Base-by-base conservation (phyloP, 73 alveolate genomes). In the Paramecium octaurelia region DNA sequence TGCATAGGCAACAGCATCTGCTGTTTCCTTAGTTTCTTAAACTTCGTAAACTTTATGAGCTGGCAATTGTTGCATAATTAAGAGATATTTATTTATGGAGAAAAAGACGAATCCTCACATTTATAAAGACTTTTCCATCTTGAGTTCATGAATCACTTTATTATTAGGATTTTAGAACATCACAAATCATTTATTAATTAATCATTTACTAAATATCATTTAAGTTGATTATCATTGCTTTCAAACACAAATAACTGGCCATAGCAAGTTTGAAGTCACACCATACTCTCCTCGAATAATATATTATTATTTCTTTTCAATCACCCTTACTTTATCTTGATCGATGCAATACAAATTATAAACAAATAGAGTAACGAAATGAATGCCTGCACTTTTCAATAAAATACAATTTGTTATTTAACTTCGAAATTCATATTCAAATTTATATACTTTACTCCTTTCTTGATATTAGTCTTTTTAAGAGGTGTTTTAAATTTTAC, bases 1-100 rank as follows among this genome's bases (percentile, higher is more conserved):
- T 10, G 48, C 91, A 48, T 80, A 80, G 4, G 91, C 91, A 43
- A 80, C 91, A 46, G 91, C 91, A 80, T 80, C 91, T 42, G 91
- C 91, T 38, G 71, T 40, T 31, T 42, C 77, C 24, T 24, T 80
- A 14, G 50, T 44, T 42, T 21, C 50, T 24, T 44, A 24, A 7
- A 43, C 91, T 21, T 27, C 14, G 34, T 46, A 75, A 34, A 29
- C 35, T 23, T 50, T 12, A 80, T 80, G 91, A 9, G 18, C 46
- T 40, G 71, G 91, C 46, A 80, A 43, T 48, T 80, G 34, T 80
- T 80, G 44, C 84, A 64, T 64, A 64, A 64, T 64, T 54, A n/a
- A 54, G 69, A 54, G 69, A 54, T 54, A 54, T 54, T 54, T 54
- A 54, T 54, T 54, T 54, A 54, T 54, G 69, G 69, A 54, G 60